Percentiles rank a stretch among this genome's conserved stretches.
Evolutionary conservation across 108 stramenopile species (phyloP).

Genomic region (Aurantiochytrium sp.): DNA sequence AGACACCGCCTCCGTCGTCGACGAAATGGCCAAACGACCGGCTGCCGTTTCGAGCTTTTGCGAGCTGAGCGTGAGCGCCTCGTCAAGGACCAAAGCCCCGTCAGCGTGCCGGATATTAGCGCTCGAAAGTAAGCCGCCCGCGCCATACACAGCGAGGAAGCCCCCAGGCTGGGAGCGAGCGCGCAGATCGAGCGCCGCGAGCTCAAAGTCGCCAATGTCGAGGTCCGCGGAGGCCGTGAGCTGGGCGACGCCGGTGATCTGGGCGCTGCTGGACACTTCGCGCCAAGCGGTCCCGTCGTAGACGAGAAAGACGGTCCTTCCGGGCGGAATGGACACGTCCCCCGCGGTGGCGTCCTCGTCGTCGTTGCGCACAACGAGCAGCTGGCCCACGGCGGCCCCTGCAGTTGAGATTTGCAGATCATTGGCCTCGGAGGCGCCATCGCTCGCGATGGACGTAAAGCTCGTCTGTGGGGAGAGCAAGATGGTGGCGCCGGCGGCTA

Average conservation of each 20-base stretch:
- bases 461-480: background rate
- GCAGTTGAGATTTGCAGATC: background rate
- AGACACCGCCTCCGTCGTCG: background rate
- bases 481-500: background rate
- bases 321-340: background rate
- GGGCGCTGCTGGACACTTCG: background rate
- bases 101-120: background rate
- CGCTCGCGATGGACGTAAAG: background rate
- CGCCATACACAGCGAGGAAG: background rate
- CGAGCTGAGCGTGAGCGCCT: background rate
- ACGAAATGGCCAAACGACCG: background rate
- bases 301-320: background rate
- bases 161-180: background rate
- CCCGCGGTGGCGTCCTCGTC: conserved; percentile 3
- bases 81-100: background rate
- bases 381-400: background rate
- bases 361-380: background rate
- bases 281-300: background rate
- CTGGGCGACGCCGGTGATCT: background rate
- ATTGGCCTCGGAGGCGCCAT: background rate
- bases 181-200: background rate
- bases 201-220: background rate
- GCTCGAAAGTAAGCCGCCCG: background rate
- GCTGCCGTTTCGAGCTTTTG: background rate
- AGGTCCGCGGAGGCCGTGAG: background rate